Conservation (phyloP, 2,329 filamentous ascomycete species). For the Cladosporium cucumerinum region DNA sequence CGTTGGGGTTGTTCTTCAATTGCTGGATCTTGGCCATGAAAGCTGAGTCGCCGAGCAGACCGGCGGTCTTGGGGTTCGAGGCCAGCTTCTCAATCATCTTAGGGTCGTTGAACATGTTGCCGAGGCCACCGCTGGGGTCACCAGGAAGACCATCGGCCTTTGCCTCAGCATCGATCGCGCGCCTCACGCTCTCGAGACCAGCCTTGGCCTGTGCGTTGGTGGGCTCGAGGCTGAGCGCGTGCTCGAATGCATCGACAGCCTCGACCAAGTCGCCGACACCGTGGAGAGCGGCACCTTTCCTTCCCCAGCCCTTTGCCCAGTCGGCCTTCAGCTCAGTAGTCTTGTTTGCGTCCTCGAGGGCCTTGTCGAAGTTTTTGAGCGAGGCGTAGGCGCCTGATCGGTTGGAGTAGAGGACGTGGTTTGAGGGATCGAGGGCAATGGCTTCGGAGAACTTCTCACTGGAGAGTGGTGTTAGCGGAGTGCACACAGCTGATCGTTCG, state of each 20-base stretch:
- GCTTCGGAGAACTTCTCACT: slow-evolving; percentile 94
- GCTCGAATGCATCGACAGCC: slow-evolving; percentile 85
- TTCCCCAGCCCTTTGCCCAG: slow-evolving; percentile 95
- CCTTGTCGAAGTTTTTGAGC: slow-evolving; percentile 80
- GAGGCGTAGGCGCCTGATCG: slow-evolving; percentile 85
- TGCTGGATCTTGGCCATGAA: slow-evolving; percentile 90
- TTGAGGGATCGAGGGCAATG: slow-evolving; percentile 79
- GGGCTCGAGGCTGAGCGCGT: slow-evolving; percentile 90
- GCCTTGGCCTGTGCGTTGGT: slow-evolving; percentile 90
- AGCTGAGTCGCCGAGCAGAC: slow-evolving; percentile 71
- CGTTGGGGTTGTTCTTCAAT: slow-evolving; percentile 75
- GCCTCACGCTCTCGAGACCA: slow-evolving; percentile 78
- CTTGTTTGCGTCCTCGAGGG: slow-evolving; percentile 86
- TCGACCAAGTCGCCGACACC: slow-evolving; percentile 80
- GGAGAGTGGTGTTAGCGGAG: slow-evolving; percentile 18
- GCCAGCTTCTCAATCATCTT: slow-evolving; percentile 87
- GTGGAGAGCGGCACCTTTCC: slow-evolving; percentile 88
- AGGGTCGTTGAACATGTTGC: slow-evolving; percentile 91
- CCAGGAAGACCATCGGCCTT: slow-evolving; percentile 56
- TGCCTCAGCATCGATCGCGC: slow-evolving; percentile 79
- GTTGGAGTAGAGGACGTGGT: slow-evolving; percentile 98
- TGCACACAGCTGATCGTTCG: not conserved
- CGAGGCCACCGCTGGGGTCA: slow-evolving; percentile 73
- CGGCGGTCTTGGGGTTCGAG: slow-evolving; percentile 86
- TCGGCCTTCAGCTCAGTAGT: slow-evolving; percentile 93